Evolutionary conservation across 1,139 yeast species (phyloP), one percentile per base, ranked within the genome.

Genomic region (Yamadazyma triangularis): DNA sequence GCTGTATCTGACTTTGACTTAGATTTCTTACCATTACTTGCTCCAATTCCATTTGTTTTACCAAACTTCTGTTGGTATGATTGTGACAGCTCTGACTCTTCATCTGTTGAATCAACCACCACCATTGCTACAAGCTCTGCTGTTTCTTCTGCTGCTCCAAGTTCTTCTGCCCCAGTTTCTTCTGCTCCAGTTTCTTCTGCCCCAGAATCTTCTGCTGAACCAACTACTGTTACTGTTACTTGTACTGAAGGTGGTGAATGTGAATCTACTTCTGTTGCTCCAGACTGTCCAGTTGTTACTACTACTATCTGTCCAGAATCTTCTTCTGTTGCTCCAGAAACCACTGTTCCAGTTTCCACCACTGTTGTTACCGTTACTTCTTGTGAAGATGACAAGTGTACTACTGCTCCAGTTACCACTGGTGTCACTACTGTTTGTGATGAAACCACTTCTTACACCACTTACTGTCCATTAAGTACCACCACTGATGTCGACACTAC

Each of bases 331-430:
- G 23, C 6, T 7, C 23, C 23, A 21, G 23, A 8, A 8, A 21
- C 23, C 23, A 19, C 37, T 39, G 45, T 55, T 25, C 35, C 41
- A 27, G 46, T 48, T 42, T 50, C 46, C 32, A 42, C 50, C 25
- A 48, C 58, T 37, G 53, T 61, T 34, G 30, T 44, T 18, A 50
- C 79, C 48, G 58, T 72, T 55, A 71, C 77, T 39, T 64, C 70
- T 32, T 73, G 80, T 58, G 42, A 50, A 22, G 54, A 59, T 41
- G 31, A 60, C 52, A 49, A 49, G 38, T 65, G 70, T 48, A 26
- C 50, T 24, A 41, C 42, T 26, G 43, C 56, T 23, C 44, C 60
- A 15, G 59, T 54, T 30, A 41, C 47, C 18, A 43, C 47, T 28
- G 46, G 45, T 40, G 42, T 41, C 12, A 40, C 44, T 27, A 47